Base-by-base conservation (phyloP, 345 rosid species). In the Aethionema arabicum region DNA sequence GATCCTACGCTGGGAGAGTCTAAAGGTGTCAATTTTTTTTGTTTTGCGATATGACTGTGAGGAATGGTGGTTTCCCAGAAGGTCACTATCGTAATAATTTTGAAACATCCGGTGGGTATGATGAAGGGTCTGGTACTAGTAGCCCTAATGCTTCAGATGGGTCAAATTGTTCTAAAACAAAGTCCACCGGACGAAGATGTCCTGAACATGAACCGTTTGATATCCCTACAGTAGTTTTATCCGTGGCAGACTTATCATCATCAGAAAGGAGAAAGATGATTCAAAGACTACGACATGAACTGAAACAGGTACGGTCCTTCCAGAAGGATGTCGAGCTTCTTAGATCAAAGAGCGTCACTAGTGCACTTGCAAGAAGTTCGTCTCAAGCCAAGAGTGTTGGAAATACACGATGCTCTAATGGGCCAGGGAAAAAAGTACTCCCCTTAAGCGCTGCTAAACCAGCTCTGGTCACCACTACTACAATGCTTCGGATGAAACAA, bases 1-100 rank as follows among this genome's bases (percentile, higher is more conserved):
- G 32, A 32, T 3, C 12, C 11, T 0, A n/a, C 51, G 14, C 30
- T 21, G 27, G 27, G 27, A 21, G 27, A 27, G 33, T 11, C 15
- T 27, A 7, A 21, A 21, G 27, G 27, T 21, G 27, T 21, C 27
- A 21, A 1, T 21, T 21, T 14, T 13, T 8, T 35, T 8, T 0
- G 41, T 59, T 44, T 15, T 40, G 11, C 53, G 59, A 58, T 8
- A 58, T 67, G 72, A 67, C 72, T n/a, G 64, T 67, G 58, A 58
- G 56, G 58, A 41, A 67, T 29, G 58, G 64, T 40, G 59, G 50
- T 32, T 58, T 67, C 44, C 72, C 52, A 7, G 58, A 43, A 49
- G 71, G 56, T 49, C 40, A 46, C 49, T 11, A 47, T 56, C 56
- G 70, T 37, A 14, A 36, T 5, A 51, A 42, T 51, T 30, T 51